Evolutionary conservation across 768 basidiomycete genomes (phyloP), one percentile per base, ranked within the genome.

Genomic region (Thelephora aurantiotincta): DNA sequence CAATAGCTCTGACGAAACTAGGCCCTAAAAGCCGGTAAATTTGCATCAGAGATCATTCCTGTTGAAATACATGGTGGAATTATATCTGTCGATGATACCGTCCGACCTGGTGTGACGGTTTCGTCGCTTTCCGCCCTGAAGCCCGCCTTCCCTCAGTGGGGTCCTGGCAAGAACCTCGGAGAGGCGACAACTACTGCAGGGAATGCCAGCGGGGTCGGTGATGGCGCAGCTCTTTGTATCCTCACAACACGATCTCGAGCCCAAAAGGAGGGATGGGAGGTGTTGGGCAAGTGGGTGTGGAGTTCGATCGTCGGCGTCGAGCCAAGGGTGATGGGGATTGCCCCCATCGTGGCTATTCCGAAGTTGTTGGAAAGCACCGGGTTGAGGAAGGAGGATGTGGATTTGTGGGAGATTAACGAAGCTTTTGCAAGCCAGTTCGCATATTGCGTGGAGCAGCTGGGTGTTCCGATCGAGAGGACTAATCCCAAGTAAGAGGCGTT

Each of bases 361-460:
- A 83, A 77, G 57, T 64, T 83, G 34, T 69, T 90, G 18, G 66
- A 70, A 20, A 72, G 74, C 48, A 61, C 67, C 14, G 82, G 82
- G 6, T 59, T 90, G 54, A 65, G 66, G 7, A 82, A 80, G 56
- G 78, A 81, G 48, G 84, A 89, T 35, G 67, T 89, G 35, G 79
- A 89, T 51, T 61, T 88, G 12, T 89, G 74, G 59, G 86, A 88
- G 85, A 83, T 87, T 52, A 89, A 90, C 48, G 85, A 92, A 63
- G 91, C 91, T 0, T 94, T 93, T 51, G 90, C 89, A 0, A 91
- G 87, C 1, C 91, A 94, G 58, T 93, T 89, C 50, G 87, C 85
- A n/a, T 84, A 91, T 64, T 92, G 87, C 46, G 78, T 93, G 6
- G 83, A 93, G 56, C 69, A 88, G 57, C 72, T 93, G 20, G 68